Evolutionary conservation across 192 early-diverging fungal genomes (phyloP).

Genomic region (Coemansia sp.): DNA sequence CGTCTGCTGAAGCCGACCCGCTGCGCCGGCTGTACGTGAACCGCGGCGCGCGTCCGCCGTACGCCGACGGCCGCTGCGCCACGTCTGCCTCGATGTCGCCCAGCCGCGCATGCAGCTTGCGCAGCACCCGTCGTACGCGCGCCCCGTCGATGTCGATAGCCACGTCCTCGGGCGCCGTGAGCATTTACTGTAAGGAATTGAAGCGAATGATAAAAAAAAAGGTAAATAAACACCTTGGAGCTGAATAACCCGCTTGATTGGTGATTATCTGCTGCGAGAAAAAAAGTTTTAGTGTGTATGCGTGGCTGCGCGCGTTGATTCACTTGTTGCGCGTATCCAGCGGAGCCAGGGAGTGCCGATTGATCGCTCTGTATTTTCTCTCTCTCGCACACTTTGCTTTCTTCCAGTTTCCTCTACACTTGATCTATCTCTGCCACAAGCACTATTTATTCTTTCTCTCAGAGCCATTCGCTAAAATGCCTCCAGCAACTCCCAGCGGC

Average conservation of each 20-base stretch:
- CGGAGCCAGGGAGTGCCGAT: too few species aligned
- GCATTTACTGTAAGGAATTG: conserved; percentile 10
- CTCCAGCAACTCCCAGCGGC: conserved; percentile 17
- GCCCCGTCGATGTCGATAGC: conserved; percentile 18
- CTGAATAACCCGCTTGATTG: too few species aligned
- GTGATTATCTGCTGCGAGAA: conserved; percentile 1
- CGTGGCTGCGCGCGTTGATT: too few species aligned
- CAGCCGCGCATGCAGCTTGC: conserved; percentile 13
- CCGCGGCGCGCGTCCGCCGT: conserved; percentile 14
- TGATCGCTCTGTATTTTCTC: neutral
- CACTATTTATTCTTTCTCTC: neutral
- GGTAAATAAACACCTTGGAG: neutral
- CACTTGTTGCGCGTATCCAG: too few species aligned
- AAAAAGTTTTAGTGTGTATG: neutral
- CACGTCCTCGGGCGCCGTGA: conserved; percentile 20
- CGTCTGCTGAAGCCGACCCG: neutral
- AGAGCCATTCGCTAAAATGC: conserved; percentile 6
- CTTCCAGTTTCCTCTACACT: neutral
- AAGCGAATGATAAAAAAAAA: conserved; percentile 1
- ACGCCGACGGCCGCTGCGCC: conserved; percentile 16
- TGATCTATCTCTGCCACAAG: too few species aligned
- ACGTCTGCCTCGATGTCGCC: conserved; percentile 40
- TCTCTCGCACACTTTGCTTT: too few species aligned
- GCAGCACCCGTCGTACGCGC: conserved; percentile 38
- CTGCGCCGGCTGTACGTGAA: conserved; percentile 45